A percentile compares a stretch with the other conserved stretches of the same genome.
Conservation (phyloP, 2,329 filamentous ascomycete genomes). For the Stagonosporopsis rhizophila region DNA sequence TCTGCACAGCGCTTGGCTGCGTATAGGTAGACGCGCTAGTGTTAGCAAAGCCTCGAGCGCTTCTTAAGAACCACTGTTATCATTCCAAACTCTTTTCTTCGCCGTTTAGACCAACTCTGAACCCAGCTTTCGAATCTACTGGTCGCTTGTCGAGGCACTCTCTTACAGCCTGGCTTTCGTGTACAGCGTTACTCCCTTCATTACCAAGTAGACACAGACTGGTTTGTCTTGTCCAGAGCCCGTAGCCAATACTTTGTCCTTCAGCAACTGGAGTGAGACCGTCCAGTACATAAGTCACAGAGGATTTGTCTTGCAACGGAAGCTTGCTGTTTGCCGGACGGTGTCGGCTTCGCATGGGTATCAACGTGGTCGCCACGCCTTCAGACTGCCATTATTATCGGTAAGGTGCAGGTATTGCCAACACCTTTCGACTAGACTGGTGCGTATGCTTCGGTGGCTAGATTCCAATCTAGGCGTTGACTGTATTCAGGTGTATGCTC, state of each 20-base stretch:
- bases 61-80: conserved; percentile 26
- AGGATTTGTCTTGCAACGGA: conserved; percentile 29
- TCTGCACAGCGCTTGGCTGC: conserved; percentile 41
- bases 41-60: conserved; percentile 24
- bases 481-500: neutral
- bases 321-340: conserved; percentile 34
- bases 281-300: conserved; percentile 36
- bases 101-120: neutral
- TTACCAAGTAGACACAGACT: conserved; percentile 23
- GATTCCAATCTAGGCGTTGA: neutral
- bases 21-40: conserved; percentile 33
- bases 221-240: conserved; percentile 25
- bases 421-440: neutral
- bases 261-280: conserved; percentile 25
- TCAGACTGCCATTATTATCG: conserved; percentile 7
- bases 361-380: conserved; percentile 23
- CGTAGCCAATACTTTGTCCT: conserved; percentile 23
- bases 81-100: neutral
- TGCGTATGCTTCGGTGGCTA: conserved; percentile 23
- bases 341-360: conserved; percentile 20
- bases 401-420: neutral
- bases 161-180: neutral
- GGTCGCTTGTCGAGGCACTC: neutral
- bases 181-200: conserved; percentile 7
- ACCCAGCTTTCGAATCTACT: neutral